Conservation (phyloP, 495 filamentous ascomycete genomes). For the Staphylotrichum longicolle region DNA sequence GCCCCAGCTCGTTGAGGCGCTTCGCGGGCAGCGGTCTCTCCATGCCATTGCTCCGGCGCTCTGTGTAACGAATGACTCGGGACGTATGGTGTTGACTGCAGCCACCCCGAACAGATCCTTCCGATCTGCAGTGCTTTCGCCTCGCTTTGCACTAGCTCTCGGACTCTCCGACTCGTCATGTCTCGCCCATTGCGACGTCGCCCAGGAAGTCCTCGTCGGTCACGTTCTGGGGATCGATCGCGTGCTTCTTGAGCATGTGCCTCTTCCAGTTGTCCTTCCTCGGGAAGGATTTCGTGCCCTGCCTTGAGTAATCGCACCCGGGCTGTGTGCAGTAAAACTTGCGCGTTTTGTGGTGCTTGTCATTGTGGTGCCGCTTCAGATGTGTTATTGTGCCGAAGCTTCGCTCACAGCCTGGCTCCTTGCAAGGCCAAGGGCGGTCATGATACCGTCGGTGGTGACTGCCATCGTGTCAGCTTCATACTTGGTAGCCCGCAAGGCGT, state of each 20-base stretch:
- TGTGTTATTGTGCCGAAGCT: constrained; percentile 54
- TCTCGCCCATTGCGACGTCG: constrained; percentile 27
- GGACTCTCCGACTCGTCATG: not conserved
- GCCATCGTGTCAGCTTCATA: constrained; percentile 5
- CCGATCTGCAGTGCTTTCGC: not conserved
- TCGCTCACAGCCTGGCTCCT: constrained; percentile 41
- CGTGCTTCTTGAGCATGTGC: constrained; percentile 52
- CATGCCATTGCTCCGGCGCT: not conserved
- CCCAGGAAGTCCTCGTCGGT: constrained; percentile 30
- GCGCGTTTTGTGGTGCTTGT: constrained; percentile 50
- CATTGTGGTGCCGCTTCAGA: constrained; percentile 52
- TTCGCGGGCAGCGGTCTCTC: not conserved
- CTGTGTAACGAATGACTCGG: not conserved
- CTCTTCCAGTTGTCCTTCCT: constrained; percentile 53
- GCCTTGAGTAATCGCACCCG: constrained; percentile 46
- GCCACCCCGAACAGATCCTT: too few relatives aligned
- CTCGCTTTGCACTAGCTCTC: too few relatives aligned
- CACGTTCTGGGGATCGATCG: constrained; percentile 30
- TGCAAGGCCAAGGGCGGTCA: constrained; percentile 46
- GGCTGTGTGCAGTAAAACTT: constrained; percentile 47
- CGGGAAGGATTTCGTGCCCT: constrained; percentile 49
- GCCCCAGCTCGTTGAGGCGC: not conserved
- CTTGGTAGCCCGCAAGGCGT: not conserved
- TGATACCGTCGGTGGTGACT: constrained; percentile 52
- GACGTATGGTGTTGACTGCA: not conserved